Evolutionary conservation across 2,329 filamentous ascomycete species (phyloP).

Genomic region (Sclerotinia minor): DNA sequence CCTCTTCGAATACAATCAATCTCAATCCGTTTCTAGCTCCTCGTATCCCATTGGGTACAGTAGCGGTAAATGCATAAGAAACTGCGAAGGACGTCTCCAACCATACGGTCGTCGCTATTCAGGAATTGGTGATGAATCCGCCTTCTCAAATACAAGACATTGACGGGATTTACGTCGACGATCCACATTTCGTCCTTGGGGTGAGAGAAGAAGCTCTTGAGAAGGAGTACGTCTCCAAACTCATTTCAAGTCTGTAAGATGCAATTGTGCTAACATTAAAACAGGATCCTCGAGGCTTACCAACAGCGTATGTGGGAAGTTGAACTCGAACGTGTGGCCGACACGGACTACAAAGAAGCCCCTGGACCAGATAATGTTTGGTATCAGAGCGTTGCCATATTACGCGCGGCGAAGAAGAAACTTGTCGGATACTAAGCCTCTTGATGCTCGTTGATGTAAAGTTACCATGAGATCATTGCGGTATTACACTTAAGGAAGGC

Average conservation of each 20-base stretch:
- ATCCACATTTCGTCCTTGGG: constrained; percentile 35
- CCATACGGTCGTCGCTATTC: neutral
- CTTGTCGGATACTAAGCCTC: constrained; percentile 21
- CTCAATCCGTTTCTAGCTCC: neutral
- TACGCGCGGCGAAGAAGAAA: constrained; percentile 24
- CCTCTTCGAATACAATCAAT: neutral
- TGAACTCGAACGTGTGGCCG: constrained; percentile 27
- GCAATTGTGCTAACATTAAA: neutral
- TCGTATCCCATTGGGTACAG: neutral
- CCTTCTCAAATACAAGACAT: neutral
- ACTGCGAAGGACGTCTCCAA: neutral
- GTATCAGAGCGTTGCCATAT: constrained; percentile 23
- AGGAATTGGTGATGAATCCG: neutral
- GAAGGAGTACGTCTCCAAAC: constrained; percentile 28
- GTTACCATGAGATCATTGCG: neutral
- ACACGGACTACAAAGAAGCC: constrained; percentile 11
- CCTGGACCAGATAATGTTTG: constrained; percentile 14
- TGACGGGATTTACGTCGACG: constrained; percentile 25
- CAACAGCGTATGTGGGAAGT: constrained; percentile 31
- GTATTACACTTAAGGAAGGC: neutral
- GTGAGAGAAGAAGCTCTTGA: constrained; percentile 28
- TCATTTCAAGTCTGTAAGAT: neutral
- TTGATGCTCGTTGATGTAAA: neutral
- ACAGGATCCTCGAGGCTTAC: constrained; percentile 32
- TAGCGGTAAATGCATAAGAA: neutral